Conservation (phyloP, 2,329 filamentous ascomycete genomes). For the Alternaria metachromatica region DNA sequence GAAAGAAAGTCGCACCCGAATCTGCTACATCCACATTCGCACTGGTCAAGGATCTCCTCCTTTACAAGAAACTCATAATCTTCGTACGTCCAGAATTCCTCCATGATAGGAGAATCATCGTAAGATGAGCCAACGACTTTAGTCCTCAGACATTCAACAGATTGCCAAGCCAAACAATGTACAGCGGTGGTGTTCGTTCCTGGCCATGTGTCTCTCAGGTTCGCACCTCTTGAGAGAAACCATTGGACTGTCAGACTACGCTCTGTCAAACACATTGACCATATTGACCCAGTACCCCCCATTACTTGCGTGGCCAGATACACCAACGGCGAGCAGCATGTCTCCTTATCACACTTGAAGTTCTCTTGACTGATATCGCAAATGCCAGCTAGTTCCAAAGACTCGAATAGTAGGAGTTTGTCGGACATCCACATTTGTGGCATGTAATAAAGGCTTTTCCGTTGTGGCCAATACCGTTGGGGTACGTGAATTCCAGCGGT, state of each 20-base stretch:
- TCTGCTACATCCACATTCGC: neutral
- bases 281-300: accelerated
- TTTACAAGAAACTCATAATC: neutral
- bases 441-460: neutral
- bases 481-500: accelerated
- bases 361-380: neutral
- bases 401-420: neutral
- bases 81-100: neutral
- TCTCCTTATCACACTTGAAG: neutral
- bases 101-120: neutral
- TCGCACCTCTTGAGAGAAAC: neutral
- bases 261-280: neutral
- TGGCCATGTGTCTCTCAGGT: neutral
- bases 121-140: accelerated
- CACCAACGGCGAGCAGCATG: neutral
- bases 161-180: neutral
- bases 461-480: neutral
- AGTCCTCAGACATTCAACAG: neutral
- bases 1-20: neutral
- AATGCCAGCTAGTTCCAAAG: accelerated
- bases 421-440: accelerated
- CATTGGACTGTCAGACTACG: neutral
- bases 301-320: neutral
- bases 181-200: neutral
- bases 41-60: neutral